These are phyloP conservation scores for Rhynchosporium graminicola DNA, from an alignment of 2,329 filamentous ascomycete genomes.

Conservation along the genomic window DNA sequence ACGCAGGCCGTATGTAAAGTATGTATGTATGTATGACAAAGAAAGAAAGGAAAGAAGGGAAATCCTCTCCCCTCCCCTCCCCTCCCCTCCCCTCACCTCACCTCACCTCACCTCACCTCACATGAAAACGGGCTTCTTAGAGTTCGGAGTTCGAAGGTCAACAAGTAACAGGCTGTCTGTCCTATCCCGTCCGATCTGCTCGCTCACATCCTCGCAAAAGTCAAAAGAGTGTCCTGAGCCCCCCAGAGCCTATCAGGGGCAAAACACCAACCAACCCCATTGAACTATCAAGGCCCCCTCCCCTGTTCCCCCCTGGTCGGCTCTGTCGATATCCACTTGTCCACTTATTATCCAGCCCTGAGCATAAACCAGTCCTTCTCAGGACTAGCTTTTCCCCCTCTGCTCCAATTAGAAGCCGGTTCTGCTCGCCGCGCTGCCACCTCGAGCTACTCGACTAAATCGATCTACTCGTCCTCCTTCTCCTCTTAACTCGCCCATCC, in stretches of 20 bases:
- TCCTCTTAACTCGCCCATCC: not conserved
- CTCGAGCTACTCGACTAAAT: not conserved
- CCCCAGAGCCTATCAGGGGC: constrained; percentile 10
- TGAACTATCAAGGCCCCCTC: not conserved
- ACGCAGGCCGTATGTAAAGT: not conserved
- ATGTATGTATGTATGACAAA: not conserved
- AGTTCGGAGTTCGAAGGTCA: not conserved
- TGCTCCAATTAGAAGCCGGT: not conserved
- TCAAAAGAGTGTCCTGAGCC: not conserved
- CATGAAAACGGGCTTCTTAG: not conserved
- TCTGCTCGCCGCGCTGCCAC: not conserved
- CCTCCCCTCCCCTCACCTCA: not conserved
- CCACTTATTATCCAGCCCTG: not conserved
- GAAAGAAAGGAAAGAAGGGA: not conserved
- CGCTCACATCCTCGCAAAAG: not conserved
- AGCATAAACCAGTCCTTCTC: not conserved
- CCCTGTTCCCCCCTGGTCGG: not conserved
- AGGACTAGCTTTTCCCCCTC: not conserved
- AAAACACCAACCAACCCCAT: not conserved
- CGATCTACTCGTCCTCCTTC: not conserved
- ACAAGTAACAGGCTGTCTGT: not conserved
- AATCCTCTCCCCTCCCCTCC: not conserved
- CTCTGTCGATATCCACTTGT: not conserved
- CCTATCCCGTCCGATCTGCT: not conserved
- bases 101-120: not conserved